Conservation (phyloP, 805 yeast genomes). For the Candida easanensis region DNA sequence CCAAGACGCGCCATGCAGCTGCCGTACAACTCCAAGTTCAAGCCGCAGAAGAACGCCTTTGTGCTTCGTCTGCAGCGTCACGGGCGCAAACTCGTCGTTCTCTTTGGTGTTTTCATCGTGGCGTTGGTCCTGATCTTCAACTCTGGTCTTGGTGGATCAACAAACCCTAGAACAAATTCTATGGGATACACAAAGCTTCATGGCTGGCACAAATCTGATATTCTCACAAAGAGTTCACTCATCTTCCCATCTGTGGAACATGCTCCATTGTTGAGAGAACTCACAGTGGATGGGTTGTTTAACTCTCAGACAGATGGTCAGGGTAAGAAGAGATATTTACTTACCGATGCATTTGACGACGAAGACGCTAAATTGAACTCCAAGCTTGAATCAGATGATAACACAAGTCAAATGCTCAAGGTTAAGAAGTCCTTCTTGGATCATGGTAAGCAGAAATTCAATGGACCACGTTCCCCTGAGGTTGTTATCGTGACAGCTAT, state of each 20-base stretch:
- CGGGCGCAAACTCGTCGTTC: conserved; percentile 14
- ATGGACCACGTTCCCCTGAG: conserved; percentile 47
- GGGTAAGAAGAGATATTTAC: conserved; percentile 33
- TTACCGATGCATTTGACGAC: conserved; percentile 35
- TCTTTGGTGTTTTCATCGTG: conserved; percentile 4
- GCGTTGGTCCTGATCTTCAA: conserved; percentile 11
- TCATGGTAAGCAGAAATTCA: conserved; percentile 58
- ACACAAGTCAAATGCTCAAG: conserved; percentile 32
- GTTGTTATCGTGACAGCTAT: conserved; percentile 75
- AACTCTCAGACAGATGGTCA: conserved; percentile 45
- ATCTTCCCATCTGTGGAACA: conserved; percentile 78
- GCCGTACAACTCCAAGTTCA: conserved; percentile 28
- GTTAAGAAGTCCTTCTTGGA: conserved; percentile 60
- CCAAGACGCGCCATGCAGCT: conserved; percentile 20
- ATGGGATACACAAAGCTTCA: conserved; percentile 33
- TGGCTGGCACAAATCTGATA: conserved; percentile 43
- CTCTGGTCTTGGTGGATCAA: background rate
- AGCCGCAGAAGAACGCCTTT: conserved; percentile 22
- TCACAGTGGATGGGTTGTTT: conserved; percentile 52
- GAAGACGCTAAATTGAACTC: conserved; percentile 37
- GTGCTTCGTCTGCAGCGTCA: conserved; percentile 12
- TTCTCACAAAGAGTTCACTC: conserved; percentile 48
- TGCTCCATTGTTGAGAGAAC: conserved; percentile 55
- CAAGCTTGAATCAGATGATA: conserved; percentile 32
- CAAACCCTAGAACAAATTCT: conserved; percentile 5